phyloP scores from a whole-genome alignment of 305 asterid species.

The Rubia peregrina region DNA sequence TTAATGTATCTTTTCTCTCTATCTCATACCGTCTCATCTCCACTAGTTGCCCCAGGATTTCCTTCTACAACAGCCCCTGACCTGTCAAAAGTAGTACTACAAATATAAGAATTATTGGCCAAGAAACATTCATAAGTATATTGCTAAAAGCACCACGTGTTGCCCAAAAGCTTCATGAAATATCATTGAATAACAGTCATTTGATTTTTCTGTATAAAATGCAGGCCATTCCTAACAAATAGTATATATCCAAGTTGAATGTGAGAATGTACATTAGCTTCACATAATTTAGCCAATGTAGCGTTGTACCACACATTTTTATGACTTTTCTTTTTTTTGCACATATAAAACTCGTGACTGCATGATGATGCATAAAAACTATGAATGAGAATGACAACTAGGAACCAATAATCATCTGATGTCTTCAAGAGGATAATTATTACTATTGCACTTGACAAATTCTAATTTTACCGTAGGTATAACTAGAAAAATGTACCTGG shows the following conservation, averaged over 20 bases:
- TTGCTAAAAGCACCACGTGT: neutral
- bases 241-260: neutral
- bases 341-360: neutral
- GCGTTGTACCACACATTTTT: neutral
- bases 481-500: slow-evolving; percentile 50
- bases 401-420: neutral
- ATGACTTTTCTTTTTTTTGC: neutral
- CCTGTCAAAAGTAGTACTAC: slow-evolving; percentile 33
- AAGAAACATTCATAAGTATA: too few relatives aligned
- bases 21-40: slow-evolving; percentile 88
- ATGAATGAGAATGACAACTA: neutral
- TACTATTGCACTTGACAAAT: neutral
- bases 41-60: slow-evolving; percentile 81
- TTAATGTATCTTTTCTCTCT: slow-evolving; percentile 19
- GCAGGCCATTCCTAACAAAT: too few relatives aligned
- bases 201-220: neutral
- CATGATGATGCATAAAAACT: neutral
- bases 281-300: neutral
- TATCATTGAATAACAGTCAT: neutral
- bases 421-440: neutral
- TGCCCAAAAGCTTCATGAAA: neutral
- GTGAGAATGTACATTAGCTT: neutral
- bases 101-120: slow-evolving; percentile 11
- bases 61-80: slow-evolving; percentile 96
- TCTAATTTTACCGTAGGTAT: neutral